Base-by-base conservation (phyloP, 257 asterid genomes). In the Solanum sitiens region DNA sequence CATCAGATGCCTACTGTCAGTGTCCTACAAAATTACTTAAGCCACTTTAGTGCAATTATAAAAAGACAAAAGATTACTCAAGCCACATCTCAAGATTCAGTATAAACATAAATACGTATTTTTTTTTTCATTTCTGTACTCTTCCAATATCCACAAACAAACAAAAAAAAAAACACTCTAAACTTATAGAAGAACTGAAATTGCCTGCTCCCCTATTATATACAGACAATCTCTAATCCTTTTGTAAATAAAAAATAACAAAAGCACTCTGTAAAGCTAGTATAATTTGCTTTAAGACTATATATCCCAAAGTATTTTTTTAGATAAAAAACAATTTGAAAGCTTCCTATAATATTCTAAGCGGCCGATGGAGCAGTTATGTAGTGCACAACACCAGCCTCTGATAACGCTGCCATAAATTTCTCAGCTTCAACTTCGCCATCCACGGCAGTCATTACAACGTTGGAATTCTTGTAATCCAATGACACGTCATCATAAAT, bases 341-440 rank as follows among this genome's bases (percentile, higher is more conserved):
- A 44, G 40, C 85, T 37, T 37, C 39, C 39, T 45, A 27, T 45
- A 79, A 59, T 21, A 59, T 30, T 47, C 82, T 86, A 86, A 15
- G 88, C 88, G 6, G 88, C 88, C 8, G 88, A 86, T 70, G 88
- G 88, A 16, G 88, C 84, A 39, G 88, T 14, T 35, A 86, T 47
- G 70, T 50, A 86, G 70, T 21, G 30, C 40, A 73, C 59, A 72
- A n/a, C 56, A 18, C 53, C 88, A 7, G 33, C 25, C 47, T 72
- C 40, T 18, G 84, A n/a, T 32, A 73, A 32, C 18, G 74, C 65
- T 56, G 45, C 68, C 68, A 12, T 35, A 18, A 65, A 30, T 15
- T 85, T 85, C 5, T 40, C 27, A 13, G 53, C 82, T 25, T 27
- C 87, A 85, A 30, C 87, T 73, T 85, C 80, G 0, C 11, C 87